Evolutionary conservation across 2,329 filamentous ascomycete genomes (phyloP).

Genomic region (Xylaria sp.): DNA sequence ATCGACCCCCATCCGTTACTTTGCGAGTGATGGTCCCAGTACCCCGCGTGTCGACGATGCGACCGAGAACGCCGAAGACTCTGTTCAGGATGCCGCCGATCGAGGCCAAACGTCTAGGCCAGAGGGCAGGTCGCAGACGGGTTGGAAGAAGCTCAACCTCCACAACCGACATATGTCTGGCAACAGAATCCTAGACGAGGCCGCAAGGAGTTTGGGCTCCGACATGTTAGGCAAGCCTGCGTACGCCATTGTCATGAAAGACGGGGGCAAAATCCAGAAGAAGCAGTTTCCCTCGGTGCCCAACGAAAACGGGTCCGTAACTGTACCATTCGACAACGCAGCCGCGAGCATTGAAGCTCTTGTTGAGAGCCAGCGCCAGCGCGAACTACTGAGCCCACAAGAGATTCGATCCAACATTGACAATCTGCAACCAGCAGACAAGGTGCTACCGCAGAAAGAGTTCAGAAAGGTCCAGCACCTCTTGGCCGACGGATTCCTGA

Average conservation of each 20-base stretch:
- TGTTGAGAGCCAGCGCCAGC: constrained; percentile 45
- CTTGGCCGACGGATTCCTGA: constrained; percentile 60
- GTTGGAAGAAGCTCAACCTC: constrained; percentile 26
- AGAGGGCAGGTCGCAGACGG: constrained; percentile 7
- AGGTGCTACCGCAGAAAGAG: constrained; percentile 53
- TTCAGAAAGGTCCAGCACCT: constrained; percentile 55
- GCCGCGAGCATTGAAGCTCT: constrained; percentile 51
- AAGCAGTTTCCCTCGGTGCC: constrained; percentile 3
- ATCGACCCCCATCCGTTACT: constrained; percentile 23
- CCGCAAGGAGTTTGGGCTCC: constrained; percentile 43
- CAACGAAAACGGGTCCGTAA: not conserved
- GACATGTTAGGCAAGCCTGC: constrained; percentile 55
- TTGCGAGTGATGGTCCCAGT: constrained; percentile 27
- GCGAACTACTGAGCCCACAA: constrained; percentile 42
- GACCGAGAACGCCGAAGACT: not conserved
- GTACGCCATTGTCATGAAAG: constrained; percentile 61
- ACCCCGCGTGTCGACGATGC: not conserved
- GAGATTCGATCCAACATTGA: constrained; percentile 61
- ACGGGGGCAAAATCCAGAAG: constrained; percentile 43
- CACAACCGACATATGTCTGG: constrained; percentile 42
- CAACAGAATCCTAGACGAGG: constrained; percentile 45
- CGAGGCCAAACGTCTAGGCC: not conserved
- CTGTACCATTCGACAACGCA: constrained; percentile 37
- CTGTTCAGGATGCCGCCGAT: not conserved
- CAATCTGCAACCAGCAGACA: constrained; percentile 59